Evolutionary conservation across 2,329 filamentous ascomycete species (phyloP).

Genomic region (Aureobasidium sp.): DNA sequence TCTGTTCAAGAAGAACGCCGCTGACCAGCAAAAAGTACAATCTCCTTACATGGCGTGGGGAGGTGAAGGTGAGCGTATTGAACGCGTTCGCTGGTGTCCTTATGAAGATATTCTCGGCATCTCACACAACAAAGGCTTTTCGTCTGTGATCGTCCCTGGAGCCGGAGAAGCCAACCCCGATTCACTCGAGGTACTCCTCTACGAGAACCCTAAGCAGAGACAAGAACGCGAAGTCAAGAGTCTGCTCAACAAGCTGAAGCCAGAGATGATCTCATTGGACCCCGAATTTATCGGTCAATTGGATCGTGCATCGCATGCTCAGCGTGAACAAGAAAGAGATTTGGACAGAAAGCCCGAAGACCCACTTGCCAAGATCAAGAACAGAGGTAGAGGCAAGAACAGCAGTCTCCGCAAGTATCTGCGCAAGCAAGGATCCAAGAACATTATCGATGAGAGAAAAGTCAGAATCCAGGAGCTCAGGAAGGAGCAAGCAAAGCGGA

Average conservation of each 20-base stretch:
- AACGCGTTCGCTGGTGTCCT: conserved; percentile 91
- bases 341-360: conserved; percentile 72
- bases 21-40: conserved; percentile 80
- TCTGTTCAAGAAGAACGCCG: conserved; percentile 75
- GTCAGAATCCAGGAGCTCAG: conserved; percentile 86
- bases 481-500: conserved; percentile 71
- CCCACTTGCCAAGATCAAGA: conserved; percentile 68
- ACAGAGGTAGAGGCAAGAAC: conserved; percentile 90
- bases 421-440: conserved; percentile 91
- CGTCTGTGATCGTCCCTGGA: conserved; percentile 89
- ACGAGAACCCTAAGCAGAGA: conserved; percentile 92
- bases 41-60: conserved; percentile 96
- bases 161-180: conserved; percentile 99
- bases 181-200: conserved; percentile 92
- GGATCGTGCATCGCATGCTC: conserved; percentile 82
- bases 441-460: conserved; percentile 96
- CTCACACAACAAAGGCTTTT: conserved; percentile 87
- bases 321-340: conserved; percentile 80
- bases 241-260: conserved; percentile 93
- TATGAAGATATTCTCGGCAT: conserved; percentile 94
- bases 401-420: conserved; percentile 88
- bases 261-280: conserved; percentile 97
- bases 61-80: conserved; percentile 82
- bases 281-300: conserved; percentile 93
- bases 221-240: conserved; percentile 92